phyloP scores from a whole-genome alignment of 306 rosid genomes.

The Nissolia schottii region DNA sequence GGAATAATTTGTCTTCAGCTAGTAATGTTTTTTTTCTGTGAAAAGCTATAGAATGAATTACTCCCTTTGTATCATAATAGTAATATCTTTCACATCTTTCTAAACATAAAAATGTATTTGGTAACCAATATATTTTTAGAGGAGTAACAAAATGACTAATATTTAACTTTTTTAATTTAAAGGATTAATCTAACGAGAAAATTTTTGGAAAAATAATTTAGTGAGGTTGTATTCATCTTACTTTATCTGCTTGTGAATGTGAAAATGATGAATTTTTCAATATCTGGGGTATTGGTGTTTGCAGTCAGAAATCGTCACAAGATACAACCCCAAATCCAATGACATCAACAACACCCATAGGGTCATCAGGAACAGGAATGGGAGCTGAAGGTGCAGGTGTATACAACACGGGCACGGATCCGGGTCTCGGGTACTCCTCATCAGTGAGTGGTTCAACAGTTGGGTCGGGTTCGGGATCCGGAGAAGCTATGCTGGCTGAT shows the following conservation, averaged over 20 bases:
- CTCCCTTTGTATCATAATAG: no score
- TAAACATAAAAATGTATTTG: no score
- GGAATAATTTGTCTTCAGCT: not conserved
- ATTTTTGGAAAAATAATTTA: no score
- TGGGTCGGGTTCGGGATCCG: conserved; percentile 29
- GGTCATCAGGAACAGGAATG: conserved; percentile 8
- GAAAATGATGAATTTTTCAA: not conserved
- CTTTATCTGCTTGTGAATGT: not conserved
- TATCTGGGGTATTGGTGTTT: conserved; percentile 1
- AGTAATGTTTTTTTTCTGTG: no score
- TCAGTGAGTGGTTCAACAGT: conserved; percentile 1
- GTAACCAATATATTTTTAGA: no score
- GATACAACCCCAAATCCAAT: conserved; percentile 32
- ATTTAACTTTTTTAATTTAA: no score
- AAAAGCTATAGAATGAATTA: no score
- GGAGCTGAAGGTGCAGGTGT: conserved; percentile 16
- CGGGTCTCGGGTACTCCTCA: conserved; percentile 21
- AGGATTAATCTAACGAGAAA: no score
- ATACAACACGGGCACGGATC: conserved; percentile 22
- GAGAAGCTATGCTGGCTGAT: conserved; percentile 47
- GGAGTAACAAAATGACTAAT: no score
- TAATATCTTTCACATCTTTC: no score
- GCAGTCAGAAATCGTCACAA: conserved; percentile 71
- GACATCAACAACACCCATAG: conserved; percentile 37
- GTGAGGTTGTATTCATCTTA: no score